Percentiles rank a stretch among this genome's conserved stretches.
phyloP scores from a whole-genome alignment of 1,139 yeast species.

The Suzukiozyma palmioleophila region DNA sequence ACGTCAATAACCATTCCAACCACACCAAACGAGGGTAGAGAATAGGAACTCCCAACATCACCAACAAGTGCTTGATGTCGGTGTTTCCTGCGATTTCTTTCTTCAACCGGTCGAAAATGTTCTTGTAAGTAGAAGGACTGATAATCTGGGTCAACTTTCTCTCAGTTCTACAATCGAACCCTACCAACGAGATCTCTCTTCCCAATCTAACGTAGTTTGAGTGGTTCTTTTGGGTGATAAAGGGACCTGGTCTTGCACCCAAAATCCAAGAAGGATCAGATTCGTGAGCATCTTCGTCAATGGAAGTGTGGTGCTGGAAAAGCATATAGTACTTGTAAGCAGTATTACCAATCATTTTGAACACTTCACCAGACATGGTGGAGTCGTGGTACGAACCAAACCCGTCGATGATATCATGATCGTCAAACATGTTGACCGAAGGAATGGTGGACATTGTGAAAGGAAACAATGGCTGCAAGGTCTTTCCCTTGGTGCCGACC shows the following conservation, averaged over 20 bases:
- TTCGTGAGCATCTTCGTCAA: conserved; percentile 35
- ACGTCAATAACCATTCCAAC: conserved; percentile 72
- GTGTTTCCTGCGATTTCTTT: conserved; percentile 47
- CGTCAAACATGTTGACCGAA: conserved; percentile 77
- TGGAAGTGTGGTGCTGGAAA: conserved; percentile 78
- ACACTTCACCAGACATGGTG: conserved; percentile 70
- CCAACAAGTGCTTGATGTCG: conserved; percentile 67
- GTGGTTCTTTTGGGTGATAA: conserved; percentile 58
- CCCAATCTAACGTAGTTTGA: conserved; percentile 75
- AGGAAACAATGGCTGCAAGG: conserved; percentile 67
- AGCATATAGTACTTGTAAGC: conserved; percentile 87
- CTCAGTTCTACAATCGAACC: conserved; percentile 92
- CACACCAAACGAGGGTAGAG: conserved; percentile 91
- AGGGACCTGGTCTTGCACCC: conserved; percentile 55
- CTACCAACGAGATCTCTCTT: conserved; percentile 62
- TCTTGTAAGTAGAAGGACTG: conserved; percentile 50
- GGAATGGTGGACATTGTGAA: conserved; percentile 80
- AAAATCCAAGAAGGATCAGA: conserved; percentile 59
- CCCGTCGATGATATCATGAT: conserved; percentile 93
- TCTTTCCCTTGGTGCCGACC: conserved; percentile 62
- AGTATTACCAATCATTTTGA: conserved; percentile 63
- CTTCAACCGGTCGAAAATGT: conserved; percentile 56
- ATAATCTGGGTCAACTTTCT: conserved; percentile 61
- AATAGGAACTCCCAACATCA: conserved; percentile 90
- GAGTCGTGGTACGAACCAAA: conserved; percentile 79